These are phyloP conservation scores for Quercus glauca DNA, from an alignment of 306 rosid species.

Conservation along the genomic window DNA sequence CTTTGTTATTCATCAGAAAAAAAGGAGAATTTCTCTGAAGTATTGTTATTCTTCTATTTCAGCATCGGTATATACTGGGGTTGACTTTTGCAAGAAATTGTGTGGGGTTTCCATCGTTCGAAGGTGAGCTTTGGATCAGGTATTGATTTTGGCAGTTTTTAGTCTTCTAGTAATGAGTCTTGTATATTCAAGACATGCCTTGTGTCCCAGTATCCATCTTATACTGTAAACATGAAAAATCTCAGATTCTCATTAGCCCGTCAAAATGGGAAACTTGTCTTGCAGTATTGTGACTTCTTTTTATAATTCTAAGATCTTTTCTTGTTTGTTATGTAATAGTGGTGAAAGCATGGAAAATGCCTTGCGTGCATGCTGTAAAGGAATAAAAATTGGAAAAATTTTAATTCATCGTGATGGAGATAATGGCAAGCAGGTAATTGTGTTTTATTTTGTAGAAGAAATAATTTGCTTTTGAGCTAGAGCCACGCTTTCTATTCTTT, in stretches of 20 bases:
- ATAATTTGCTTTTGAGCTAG: constrained; percentile 4
- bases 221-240: constrained; percentile 1
- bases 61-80: constrained; percentile 91
- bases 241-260: background rate
- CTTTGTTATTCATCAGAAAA: background rate
- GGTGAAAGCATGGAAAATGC: constrained; percentile 99
- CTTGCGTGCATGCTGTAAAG: constrained; percentile 96
- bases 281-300: background rate
- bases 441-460: background rate
- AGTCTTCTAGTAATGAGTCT: background rate
- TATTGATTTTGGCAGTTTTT: constrained; percentile 30
- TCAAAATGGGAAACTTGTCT: background rate
- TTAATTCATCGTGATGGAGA: constrained; percentile 98
- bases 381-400: constrained; percentile 97
- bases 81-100: constrained; percentile 96
- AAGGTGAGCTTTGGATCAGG: constrained; percentile 78
- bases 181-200: background rate
- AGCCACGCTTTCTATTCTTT: background rate
- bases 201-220: background rate
- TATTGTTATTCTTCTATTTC: constrained; percentile 19
- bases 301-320: background rate
- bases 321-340: constrained; percentile 46
- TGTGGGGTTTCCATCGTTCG: constrained; percentile 95
- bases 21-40: background rate
- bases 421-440: constrained; percentile 81